Base-by-base conservation (phyloP, 495 filamentous ascomycete species). In the Letharia columbiana region DNA sequence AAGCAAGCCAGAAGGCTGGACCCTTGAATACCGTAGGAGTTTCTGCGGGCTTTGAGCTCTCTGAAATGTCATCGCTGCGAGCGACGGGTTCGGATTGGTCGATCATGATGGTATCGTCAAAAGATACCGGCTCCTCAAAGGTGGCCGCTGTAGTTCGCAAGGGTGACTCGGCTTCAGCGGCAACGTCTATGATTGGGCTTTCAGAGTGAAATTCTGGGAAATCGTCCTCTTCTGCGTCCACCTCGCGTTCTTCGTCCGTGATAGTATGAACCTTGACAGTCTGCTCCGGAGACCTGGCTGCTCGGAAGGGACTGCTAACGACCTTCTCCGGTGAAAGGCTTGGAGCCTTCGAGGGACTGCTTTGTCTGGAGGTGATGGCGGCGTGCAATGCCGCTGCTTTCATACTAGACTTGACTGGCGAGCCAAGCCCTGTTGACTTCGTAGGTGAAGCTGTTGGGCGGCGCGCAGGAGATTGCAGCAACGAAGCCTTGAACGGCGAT, bases 381-480 rank as follows among this genome's bases (percentile, higher is more conserved):
- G 31, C 17, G 54, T n/a, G 54, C 20, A 10, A 35, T 3, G 33
- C 15, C 17, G 54, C 7, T 20, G 33, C 33, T 37, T 57, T 37
- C 15, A 37, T 37, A 47, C 20, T 18, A 41, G 42, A 56, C 54
- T 60, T 59, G 7, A 28, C 47, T 39, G 63, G 41, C 31, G 40
- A 59, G 49, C 9, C 41, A 37, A 59, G 33, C 2, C 44, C 5
- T 33, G 58, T 33, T 18, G 40, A 18, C 50, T 64, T 54, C 52
- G 37, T 69, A 11, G 44, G 49, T 47, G 69, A 62, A 52, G 64
- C 47, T 33, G 17, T 41, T 60, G 66, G 45, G 70, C 67, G 58
- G 62, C 65, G 47, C 68, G 66, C 56, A 63, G 70, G 71, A 58
- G 70, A 75, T 59, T 70, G 65, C 37, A 74, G 64, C 28, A 72